phyloP scores from a whole-genome alignment of 169 alveolate species.

The Cryptosporidium felis region DNA sequence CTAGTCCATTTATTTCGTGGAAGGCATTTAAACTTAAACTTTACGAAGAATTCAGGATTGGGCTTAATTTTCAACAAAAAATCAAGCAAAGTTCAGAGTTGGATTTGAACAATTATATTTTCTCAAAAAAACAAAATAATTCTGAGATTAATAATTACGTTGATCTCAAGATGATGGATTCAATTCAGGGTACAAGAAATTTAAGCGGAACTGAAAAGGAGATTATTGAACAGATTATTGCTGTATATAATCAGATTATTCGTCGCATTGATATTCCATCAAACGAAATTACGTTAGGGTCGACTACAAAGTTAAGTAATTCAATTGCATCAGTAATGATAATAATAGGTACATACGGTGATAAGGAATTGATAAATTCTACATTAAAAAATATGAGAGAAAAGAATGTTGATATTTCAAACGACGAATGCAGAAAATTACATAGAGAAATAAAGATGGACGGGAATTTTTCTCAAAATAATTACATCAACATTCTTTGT shows the following conservation, averaged over 20 bases:
- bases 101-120: background rate
- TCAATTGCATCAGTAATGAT: slow-evolving; percentile 17
- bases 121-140: slow-evolving; percentile 16
- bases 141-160: slow-evolving; percentile 22
- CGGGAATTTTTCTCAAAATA: background rate
- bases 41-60: slow-evolving; percentile 28
- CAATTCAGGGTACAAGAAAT: background rate
- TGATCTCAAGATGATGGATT: slow-evolving; percentile 24
- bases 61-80: slow-evolving; percentile 23
- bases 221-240: slow-evolving; percentile 1
- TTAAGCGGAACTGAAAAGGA: background rate
- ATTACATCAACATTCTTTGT: background rate
- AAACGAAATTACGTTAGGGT: slow-evolving; percentile 22
- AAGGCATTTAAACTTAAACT: slow-evolving; percentile 17
- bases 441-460: slow-evolving; percentile 27
- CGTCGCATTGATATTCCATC: background rate
- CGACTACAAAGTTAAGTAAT: slow-evolving; percentile 30
- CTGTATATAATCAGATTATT: slow-evolving; percentile 7
- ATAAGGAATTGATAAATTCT: slow-evolving; percentile 3
- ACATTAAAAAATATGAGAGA: slow-evolving; percentile 14
- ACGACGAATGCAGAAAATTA: slow-evolving; percentile 11
- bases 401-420: background rate
- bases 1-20: slow-evolving; percentile 61
- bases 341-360: slow-evolving; percentile 27
- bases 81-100: slow-evolving; percentile 12